Evolutionary conservation across 2,329 filamentous ascomycete species (phyloP), one percentile per base, ranked within the genome.

Genomic region (Calcarisporium arbuscula): DNA sequence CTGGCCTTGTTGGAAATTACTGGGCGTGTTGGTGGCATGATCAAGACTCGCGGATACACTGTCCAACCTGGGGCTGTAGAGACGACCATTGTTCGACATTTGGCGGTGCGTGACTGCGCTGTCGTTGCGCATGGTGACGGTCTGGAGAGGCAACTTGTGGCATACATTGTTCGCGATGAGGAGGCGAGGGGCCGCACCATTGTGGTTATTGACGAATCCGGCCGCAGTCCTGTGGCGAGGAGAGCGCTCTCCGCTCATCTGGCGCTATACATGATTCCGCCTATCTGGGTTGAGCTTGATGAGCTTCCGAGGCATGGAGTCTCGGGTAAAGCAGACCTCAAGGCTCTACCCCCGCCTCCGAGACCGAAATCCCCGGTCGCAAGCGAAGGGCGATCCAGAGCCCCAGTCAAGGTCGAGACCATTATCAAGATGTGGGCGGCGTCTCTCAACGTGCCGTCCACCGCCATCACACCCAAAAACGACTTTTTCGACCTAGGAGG

Each of bases 401-500:
- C 80, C 38, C 74, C 76, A 11, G 79, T 88, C 47, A 72, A 68
- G 41, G 68, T 81, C 35, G 72, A 82, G 31, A 74, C 78, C 12
- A 76, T 90, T 22, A 74, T 80, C 11, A 74, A 80, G 45, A 68
- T 82, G 35, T 90, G 85, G 85, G 80, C 83, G 3, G 67, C 75
- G 3, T 74, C 79, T 18, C 67, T 90, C 11, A 78, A 80, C 42
- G 72, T 82, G n/a, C 71, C 81, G 0, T 61, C 67, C 8, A 69
- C 60, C 26, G 66, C 72, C 15, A 74, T 89, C 17, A 82, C 80
- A 51, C 72, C 65, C 2, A 78, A 85, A 41, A 80, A 86, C 53
- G 82, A 80, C 54, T 90, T 90, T 58, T 90, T 89, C 52, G 85
- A 89, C 40, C 64, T 90, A 2, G 85, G 85, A 22, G 85, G 85